These are phyloP conservation scores for Aureobasidium mangrovei DNA, from an alignment of 2,329 filamentous ascomycete species.

Conservation along the genomic window DNA sequence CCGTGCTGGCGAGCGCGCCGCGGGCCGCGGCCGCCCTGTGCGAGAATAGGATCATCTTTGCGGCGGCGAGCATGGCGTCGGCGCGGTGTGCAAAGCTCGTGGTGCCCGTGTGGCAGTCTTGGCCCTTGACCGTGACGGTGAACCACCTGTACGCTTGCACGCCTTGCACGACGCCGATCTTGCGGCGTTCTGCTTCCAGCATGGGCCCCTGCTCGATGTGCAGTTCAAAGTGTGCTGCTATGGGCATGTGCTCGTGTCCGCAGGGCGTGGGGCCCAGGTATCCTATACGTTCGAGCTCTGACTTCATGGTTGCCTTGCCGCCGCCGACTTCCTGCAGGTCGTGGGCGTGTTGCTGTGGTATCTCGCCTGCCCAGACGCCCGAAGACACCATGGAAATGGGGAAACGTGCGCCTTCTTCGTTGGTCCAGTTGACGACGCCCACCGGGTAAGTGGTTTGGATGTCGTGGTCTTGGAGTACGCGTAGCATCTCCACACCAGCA, in stretches of 20 bases:
- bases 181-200: conserved; percentile 54
- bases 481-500: conserved; percentile 64
- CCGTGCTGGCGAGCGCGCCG: conserved; percentile 58
- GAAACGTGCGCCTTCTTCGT: conserved; percentile 75
- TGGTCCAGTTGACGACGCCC: conserved; percentile 72
- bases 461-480: conserved; percentile 56
- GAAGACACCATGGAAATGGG: conserved; percentile 66
- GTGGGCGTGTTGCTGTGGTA: conserved; percentile 54
- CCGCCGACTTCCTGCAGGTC: conserved; percentile 54
- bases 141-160: conserved; percentile 68
- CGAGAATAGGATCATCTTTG: conserved; percentile 57
- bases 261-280: conserved; percentile 54
- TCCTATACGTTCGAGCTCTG: conserved; percentile 61
- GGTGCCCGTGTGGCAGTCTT: conserved; percentile 66
- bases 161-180: conserved; percentile 61
- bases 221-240: conserved; percentile 72
- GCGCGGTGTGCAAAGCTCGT: conserved; percentile 58
- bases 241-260: conserved; percentile 51
- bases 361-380: conserved; percentile 66
- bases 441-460: conserved; percentile 62
- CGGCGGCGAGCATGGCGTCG: conserved; percentile 60
- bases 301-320: conserved; percentile 53
- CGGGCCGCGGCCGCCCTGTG: conserved; percentile 54
- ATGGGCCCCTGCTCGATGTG: conserved; percentile 80
- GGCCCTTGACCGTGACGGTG: conserved; percentile 55